Evolutionary conservation across 2,329 filamentous ascomycete genomes (phyloP).

Genomic region (Epichloe scottii): DNA sequence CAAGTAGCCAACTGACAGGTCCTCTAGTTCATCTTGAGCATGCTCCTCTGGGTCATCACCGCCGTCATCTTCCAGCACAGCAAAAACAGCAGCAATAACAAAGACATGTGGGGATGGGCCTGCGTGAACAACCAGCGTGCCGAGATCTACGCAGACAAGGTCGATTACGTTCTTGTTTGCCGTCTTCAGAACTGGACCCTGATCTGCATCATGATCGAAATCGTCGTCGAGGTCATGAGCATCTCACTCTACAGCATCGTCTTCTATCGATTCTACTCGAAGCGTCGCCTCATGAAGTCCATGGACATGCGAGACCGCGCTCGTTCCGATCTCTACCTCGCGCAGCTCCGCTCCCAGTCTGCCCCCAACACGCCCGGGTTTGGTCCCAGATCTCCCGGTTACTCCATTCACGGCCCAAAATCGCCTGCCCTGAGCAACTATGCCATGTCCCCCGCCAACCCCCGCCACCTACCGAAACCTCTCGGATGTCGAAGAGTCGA

Average conservation of each 20-base stretch:
- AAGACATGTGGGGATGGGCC: conserved; percentile 98
- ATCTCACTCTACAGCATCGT: conserved; percentile 88
- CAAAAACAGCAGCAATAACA: conserved; percentile 54
- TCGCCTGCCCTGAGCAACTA: conserved; percentile 32
- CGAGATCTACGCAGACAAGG: conserved; percentile 63
- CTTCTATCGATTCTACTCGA: conserved; percentile 96
- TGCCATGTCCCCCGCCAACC: conserved; percentile 47
- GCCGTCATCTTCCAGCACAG: conserved; percentile 73
- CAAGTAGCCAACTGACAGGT: background rate
- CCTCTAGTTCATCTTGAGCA: conserved; percentile 67
- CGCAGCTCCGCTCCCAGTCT: conserved; percentile 70
- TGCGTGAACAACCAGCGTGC: conserved; percentile 79
- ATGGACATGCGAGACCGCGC: conserved; percentile 95
- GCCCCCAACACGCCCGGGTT: conserved; percentile 92
- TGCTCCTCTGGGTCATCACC: conserved; percentile 83
- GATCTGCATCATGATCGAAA: conserved; percentile 93
- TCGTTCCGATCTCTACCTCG: conserved; percentile 88
- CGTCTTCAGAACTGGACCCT: conserved; percentile 88
- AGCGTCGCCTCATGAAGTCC: conserved; percentile 87
- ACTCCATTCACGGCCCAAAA: conserved; percentile 16
- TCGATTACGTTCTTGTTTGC: conserved; percentile 85
- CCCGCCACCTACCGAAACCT: conserved; percentile 42
- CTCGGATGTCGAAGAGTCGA: conserved; percentile 29
- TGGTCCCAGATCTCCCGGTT: conserved; percentile 45
- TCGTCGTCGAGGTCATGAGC: conserved; percentile 82